A percentile compares a stretch with the other conserved stretches of the same genome.
Conservation (phyloP, 2,329 filamentous ascomycete species). For the Apiospora hydei region DNA sequence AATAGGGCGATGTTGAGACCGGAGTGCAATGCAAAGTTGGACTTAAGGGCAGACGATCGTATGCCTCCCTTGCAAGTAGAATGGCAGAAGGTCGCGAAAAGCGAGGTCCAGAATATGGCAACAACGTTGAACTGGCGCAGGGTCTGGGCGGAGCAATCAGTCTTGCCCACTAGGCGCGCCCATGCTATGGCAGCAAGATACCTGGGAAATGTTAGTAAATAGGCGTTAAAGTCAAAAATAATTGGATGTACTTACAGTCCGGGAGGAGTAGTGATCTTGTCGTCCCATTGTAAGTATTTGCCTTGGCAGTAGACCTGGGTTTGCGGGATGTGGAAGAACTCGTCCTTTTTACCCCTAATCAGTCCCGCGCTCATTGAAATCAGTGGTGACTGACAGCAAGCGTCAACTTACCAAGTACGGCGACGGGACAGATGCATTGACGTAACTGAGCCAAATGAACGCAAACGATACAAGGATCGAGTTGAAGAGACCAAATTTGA, state of each 20-base stretch:
- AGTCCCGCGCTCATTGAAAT: neutral
- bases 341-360: slow-evolving; percentile 65
- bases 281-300: slow-evolving; percentile 82
- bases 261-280: slow-evolving; percentile 96
- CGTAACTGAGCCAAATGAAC: slow-evolving; percentile 48
- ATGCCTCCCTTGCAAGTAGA: slow-evolving; percentile 46
- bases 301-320: slow-evolving; percentile 85
- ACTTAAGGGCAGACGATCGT: slow-evolving; percentile 44
- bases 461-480: slow-evolving; percentile 27
- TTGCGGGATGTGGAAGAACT: slow-evolving; percentile 89
- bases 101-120: slow-evolving; percentile 50
- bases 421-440: slow-evolving; percentile 53
- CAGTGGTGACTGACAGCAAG: neutral
- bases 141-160: slow-evolving; percentile 48
- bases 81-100: slow-evolving; percentile 60
- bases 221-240: neutral
- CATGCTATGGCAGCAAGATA: slow-evolving; percentile 51
- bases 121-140: slow-evolving; percentile 59
- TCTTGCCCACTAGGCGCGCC: slow-evolving; percentile 39
- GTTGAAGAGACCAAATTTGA: slow-evolving; percentile 5
- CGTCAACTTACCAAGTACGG: slow-evolving; percentile 58
- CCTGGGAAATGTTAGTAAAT: slow-evolving; percentile 28
- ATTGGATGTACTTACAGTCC: slow-evolving; percentile 66
- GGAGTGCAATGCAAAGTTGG: slow-evolving; percentile 56
- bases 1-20: slow-evolving; percentile 85